A percentile compares a stretch with the other conserved stretches of the same genome.
Conservation (phyloP, 441 rosid genomes). For the Mallotus repandus region DNA sequence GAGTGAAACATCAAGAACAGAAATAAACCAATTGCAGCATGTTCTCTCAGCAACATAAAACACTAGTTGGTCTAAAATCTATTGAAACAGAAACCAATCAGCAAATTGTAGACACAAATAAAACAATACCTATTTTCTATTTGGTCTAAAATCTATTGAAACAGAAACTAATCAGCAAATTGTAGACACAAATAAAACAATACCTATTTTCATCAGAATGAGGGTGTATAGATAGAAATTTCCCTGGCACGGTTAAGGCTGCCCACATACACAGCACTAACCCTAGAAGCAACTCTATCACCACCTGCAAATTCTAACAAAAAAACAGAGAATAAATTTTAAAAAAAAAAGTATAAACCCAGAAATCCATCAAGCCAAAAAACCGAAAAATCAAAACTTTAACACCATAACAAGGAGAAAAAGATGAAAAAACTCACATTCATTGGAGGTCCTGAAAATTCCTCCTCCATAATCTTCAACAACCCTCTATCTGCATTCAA, state of each 20-base stretch:
- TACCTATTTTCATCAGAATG: conserved; percentile 96
- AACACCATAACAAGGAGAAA: neutral
- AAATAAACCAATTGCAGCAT: no score
- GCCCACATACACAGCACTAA: conserved; percentile 84
- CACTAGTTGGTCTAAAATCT: neutral
- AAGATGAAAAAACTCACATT: conserved; percentile 44
- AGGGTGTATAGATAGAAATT: conserved; percentile 79
- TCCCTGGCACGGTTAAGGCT: conserved; percentile 82
- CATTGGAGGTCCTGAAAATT: conserved; percentile 81
- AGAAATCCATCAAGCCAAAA: conserved; percentile 1
- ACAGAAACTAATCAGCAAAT: neutral
- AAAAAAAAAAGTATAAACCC: neutral
- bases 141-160: neutral
- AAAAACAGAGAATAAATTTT: neutral
- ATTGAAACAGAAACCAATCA: neutral
- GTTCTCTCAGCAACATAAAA: no score
- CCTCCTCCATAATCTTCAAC: conserved; percentile 94
- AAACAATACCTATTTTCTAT: conserved; percentile 68
- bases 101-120: neutral
- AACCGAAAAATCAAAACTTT: neutral
- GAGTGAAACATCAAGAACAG: neutral
- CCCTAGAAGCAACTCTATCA: conserved; percentile 72
- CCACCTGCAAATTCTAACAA: conserved; percentile 52
- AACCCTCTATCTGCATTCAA: conserved; percentile 66
- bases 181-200: neutral